Base-by-base conservation (phyloP, 139 green algal species). In the Prasinococcaceae sp. region DNA sequence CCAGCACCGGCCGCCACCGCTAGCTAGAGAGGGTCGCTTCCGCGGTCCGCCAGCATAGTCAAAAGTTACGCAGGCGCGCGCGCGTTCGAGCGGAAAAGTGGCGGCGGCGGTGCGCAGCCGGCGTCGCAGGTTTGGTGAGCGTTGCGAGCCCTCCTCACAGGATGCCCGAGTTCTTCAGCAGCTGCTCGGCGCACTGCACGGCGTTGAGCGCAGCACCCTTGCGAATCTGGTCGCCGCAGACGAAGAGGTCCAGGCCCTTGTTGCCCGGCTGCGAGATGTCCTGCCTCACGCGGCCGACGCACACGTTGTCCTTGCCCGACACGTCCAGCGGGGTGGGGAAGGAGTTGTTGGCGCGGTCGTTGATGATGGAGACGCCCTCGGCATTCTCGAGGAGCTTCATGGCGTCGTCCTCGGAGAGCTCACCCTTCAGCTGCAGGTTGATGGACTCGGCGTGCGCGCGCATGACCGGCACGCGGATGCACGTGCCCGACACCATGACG, bases 381-480 rank as follows among this genome's bases (percentile, higher is more conserved):
- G 79, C 76, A 19, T 70, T 67, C 1, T 26, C 55, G 47, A 98
- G 72, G 1, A 82, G 61, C 43, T 79, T 65, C 40, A 77, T 53
- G 1, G 88, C 88, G 61, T 69, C 47, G 20, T 72, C 58, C 63
- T 83, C 69, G 16, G 26, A 28, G 14, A 73, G 26, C 30, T 80
- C 71, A 4, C 78, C 68, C 30, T 86, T 72, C 52, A 98, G 84
- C 56, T 95, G 78, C 6, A 98, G 72, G 62, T 96, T 96, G 72
- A 98, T 96, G 62, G 60, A 78, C 76, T 97, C 90, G 1, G 90
- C 89, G 55, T 98, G 90, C 9, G 90, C 90, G 22, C 90, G 79
- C 86, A 98, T 97, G 25, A 98, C 77, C n/a, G 90, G 90, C 35
- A 98, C 90, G 44, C 90, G 84, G 56, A 98, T 90, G 77, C 90